Percentiles rank a stretch among this genome's conserved stretches.
These are phyloP conservation scores for Eucalyptus pauciflora DNA, from an alignment of 345 rosid species.

Conservation along the genomic window DNA sequence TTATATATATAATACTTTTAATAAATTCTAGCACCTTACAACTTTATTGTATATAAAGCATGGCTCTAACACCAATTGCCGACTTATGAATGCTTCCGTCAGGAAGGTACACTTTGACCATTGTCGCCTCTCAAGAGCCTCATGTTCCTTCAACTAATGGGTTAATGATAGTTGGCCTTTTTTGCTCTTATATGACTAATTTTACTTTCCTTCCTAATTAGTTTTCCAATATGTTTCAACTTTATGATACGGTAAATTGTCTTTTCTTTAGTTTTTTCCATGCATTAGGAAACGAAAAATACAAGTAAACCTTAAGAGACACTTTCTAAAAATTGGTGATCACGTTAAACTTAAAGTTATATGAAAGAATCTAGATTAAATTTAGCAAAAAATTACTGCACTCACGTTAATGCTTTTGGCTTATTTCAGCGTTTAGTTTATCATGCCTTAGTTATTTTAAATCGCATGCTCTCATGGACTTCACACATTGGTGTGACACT, in stretches of 20 bases:
- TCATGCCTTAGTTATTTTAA: not conserved
- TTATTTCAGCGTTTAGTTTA: not conserved
- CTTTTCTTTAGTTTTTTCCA: not conserved
- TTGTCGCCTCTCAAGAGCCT: not conserved
- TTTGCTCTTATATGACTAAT: not conserved
- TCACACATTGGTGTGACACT: not conserved
- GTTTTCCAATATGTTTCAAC: not conserved
- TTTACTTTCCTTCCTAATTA: not conserved
- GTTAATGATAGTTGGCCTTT: not conserved
- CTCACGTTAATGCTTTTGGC: not conserved
- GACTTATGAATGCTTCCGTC: conserved; percentile 46
- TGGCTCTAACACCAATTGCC: conserved; percentile 3
- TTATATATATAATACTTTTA: no score
- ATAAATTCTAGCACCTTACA: no score
- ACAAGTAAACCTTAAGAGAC: not conserved
- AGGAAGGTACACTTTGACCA: conserved; percentile 30
- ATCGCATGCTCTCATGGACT: not conserved
- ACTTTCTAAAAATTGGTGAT: not conserved
- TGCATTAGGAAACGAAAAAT: not conserved
- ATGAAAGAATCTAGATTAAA: not conserved
- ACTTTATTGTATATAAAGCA: not conserved
- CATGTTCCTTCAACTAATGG: not conserved
- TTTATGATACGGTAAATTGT: not conserved
- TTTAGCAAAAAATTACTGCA: not conserved
- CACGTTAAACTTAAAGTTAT: not conserved